phyloP scores from a whole-genome alignment of 1,284 basidiomycete genomes.

The Polyporus tsugae region DNA sequence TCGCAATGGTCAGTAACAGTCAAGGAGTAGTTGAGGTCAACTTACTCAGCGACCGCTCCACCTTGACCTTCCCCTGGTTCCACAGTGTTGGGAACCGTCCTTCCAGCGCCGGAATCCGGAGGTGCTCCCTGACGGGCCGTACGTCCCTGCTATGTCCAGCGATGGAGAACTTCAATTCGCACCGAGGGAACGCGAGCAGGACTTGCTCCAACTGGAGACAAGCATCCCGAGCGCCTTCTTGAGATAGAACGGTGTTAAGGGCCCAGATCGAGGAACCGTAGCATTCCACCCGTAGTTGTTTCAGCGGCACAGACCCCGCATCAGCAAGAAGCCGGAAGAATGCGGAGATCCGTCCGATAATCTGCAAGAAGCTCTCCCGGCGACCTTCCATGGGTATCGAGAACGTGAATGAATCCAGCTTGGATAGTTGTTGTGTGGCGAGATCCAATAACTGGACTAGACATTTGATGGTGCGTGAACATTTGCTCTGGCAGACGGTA shows the following conservation, averaged over 20 bases:
- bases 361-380: neutral
- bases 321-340: neutral
- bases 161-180: neutral
- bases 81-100: neutral
- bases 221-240: neutral
- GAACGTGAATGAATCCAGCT: neutral
- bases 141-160: neutral
- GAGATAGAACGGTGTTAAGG: neutral
- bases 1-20: neutral
- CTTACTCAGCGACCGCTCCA: neutral
- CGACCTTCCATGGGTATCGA: neutral
- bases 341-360: neutral
- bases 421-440: neutral
- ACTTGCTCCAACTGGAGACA: neutral
- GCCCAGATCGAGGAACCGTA: constrained; percentile 3
- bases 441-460: neutral
- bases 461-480: neutral
- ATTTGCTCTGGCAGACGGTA: neutral
- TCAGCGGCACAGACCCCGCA: neutral
- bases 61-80: neutral
- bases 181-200: neutral
- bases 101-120: neutral
- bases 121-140: neutral
- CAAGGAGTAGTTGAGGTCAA: too few relatives aligned
- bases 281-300: neutral